Percentiles rank a stretch among this genome's conserved stretches.
Conservation (phyloP, 306 rosid species). For the Sechiopsis laciniata region DNA sequence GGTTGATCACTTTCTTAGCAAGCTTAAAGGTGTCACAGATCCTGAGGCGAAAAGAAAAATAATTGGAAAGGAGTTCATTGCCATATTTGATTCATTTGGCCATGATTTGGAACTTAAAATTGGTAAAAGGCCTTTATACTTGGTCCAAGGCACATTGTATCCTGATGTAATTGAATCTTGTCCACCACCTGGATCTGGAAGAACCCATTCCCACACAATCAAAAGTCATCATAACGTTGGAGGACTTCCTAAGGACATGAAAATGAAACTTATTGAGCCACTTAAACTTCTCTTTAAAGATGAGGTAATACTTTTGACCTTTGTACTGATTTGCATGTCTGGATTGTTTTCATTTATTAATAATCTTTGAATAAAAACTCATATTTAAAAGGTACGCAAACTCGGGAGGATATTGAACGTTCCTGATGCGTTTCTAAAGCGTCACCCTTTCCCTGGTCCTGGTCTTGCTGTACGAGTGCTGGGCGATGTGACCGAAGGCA, state of each 20-base stretch:
- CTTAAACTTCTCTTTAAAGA: slow-evolving; percentile 90
- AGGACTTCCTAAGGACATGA: slow-evolving; percentile 97
- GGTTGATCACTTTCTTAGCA: slow-evolving; percentile 50
- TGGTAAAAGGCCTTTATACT: slow-evolving; percentile 55
- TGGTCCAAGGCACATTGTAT: slow-evolving; percentile 92
- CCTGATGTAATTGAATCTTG: slow-evolving; percentile 97
- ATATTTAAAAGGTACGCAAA: slow-evolving; percentile 58
- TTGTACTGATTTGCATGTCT: neutral
- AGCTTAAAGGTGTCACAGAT: slow-evolving; percentile 82
- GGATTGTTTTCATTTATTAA: neutral
- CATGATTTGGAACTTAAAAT: slow-evolving; percentile 53
- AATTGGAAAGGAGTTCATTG: slow-evolving; percentile 81
- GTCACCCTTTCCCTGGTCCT: slow-evolving; percentile 96
- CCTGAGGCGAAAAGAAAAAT: slow-evolving; percentile 90
- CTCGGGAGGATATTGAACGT: slow-evolving; percentile 73
- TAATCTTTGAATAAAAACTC: neutral
- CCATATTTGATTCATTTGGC: slow-evolving; percentile 74
- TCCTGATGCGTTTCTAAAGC: slow-evolving; percentile 73
- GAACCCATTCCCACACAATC: slow-evolving; percentile 89
- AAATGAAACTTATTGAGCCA: slow-evolving; percentile 86
- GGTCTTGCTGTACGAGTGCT: slow-evolving; percentile 92
- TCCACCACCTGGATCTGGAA: slow-evolving; percentile 93
- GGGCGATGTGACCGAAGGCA: slow-evolving; percentile 80
- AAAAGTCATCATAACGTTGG: slow-evolving; percentile 99
- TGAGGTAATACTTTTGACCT: slow-evolving; percentile 53